Evolutionary conservation across 129 eudicot species (phyloP), one percentile per base, ranked within the genome.

Genomic region (Flaveria ramosissima): DNA sequence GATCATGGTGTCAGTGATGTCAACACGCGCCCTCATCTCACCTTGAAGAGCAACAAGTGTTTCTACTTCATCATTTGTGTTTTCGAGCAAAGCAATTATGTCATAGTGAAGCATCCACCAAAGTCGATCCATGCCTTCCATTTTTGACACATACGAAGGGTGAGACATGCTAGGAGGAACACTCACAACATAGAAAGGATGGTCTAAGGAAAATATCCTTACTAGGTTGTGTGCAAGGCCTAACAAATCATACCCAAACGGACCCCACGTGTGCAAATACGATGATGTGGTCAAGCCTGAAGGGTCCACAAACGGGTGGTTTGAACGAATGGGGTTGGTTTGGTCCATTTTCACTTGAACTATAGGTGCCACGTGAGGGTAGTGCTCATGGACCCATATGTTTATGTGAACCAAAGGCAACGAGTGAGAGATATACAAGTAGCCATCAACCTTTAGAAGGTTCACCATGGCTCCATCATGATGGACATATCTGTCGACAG

Each of bases 351-450:
- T 68, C 19, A 92, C 82, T 45, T 70, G 86, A 2, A 86, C 92
- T 7, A 82, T 64, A 0, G 97, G 92, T 47, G 88, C 76, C 51
- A 74, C 26, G 13, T 71, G 36, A n/a, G 96, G 96, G 77, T 89
- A 87, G 30, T 73, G 63, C 71, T 89, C 92, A 56, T 89, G 89
- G 13, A 89, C 26, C 97, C 97, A 91, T 43, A 91, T 83, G 63
- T 65, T 79, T 14, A 91, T 5, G 7, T 41, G 78, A 32, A 87
- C 62, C 14, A 60, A 59, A 70, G 87, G 89, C 11, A 76, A 68
- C 19, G 46, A 84, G 4, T 23, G 72, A 48, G 89, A 76, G 45
- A 86, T 41, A 20, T 56, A 75, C 0, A 89, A 60, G 43, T 68
- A 43, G 7, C 95, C 97, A 1, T 19, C 79, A 1, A 85, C 88